Percentiles rank a stretch among this genome's conserved stretches.
These are phyloP conservation scores for Trichoderma sp. DNA, from an alignment of 2,329 filamentous ascomycete species.

Conservation along the genomic window DNA sequence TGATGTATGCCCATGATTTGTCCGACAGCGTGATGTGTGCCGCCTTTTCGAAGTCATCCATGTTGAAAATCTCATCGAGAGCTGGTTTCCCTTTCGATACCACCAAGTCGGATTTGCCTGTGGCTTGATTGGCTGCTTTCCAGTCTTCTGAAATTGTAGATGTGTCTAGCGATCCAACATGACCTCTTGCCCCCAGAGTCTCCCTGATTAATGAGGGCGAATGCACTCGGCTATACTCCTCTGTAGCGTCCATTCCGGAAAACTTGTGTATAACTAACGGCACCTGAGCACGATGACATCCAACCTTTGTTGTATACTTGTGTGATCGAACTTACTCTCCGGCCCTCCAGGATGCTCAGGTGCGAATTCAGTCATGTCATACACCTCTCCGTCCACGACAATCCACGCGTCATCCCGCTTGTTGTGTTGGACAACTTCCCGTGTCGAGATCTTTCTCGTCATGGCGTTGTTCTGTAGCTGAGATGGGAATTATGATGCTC, in stretches of 20 bases:
- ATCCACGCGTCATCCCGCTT: background rate
- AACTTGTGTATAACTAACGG: background rate
- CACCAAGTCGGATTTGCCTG: too few species aligned
- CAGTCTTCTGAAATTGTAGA: constrained; percentile 2
- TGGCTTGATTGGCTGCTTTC: background rate
- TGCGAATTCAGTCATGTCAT: constrained; percentile 10
- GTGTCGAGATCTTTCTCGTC: background rate
- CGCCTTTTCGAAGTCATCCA: constrained; percentile 14
- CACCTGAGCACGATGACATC: background rate
- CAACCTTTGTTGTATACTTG: accelerated
- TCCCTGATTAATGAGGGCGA: constrained; percentile 11
- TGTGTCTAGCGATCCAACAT: background rate
- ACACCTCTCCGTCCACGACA: constrained; percentile 12
- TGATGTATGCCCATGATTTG: constrained; percentile 11
- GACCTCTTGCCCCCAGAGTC: background rate
- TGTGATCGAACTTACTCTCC: background rate
- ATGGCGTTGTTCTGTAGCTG: background rate
- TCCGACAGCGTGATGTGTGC: background rate
- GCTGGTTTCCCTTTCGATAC: background rate
- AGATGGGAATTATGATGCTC: background rate
- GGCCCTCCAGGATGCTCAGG: constrained; percentile 6
- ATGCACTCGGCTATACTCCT: constrained; percentile 7
- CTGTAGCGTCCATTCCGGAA: constrained; percentile 3
- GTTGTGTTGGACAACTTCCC: background rate
- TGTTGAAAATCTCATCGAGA: constrained; percentile 1